phyloP scores from a whole-genome alignment of 352 stramenopile species.

The Phytophthora idaei region DNA sequence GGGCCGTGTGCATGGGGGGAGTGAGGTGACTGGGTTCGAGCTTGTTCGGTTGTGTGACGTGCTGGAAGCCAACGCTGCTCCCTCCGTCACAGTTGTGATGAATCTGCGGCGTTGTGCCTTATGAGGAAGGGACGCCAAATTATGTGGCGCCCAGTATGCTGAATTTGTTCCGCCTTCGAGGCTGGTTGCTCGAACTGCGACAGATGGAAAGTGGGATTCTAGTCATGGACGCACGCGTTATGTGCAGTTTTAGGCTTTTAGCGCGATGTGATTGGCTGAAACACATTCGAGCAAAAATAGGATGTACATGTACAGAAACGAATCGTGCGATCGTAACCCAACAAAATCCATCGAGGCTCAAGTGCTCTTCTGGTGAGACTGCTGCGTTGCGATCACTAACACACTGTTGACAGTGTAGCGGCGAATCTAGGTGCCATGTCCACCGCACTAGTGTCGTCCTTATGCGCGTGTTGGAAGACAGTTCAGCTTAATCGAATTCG shows the following conservation, averaged over 20 bases:
- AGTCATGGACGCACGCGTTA: constrained; percentile 17
- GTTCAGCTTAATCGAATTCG: constrained; percentile 23
- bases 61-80: constrained; percentile 10
- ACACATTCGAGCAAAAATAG: constrained; percentile 17
- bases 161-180: constrained; percentile 25
- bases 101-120: constrained; percentile 19
- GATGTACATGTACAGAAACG: constrained; percentile 10
- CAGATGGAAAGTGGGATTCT: constrained; percentile 24
- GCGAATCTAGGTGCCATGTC: constrained; percentile 16
- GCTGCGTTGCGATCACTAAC: not conserved
- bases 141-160: constrained; percentile 26
- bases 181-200: constrained; percentile 17
- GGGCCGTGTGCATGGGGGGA: constrained; percentile 60
- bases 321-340: constrained; percentile 16
- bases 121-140: constrained; percentile 6
- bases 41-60: constrained; percentile 30
- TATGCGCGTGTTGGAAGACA: constrained; percentile 7
- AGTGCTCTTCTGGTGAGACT: not conserved
- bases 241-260: not conserved
- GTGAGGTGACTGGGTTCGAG: not conserved
- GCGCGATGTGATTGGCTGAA: constrained; percentile 14
- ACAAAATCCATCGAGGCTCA: constrained; percentile 24
- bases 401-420: not conserved
- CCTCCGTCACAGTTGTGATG: constrained; percentile 20
- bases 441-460: constrained; percentile 11